These are phyloP conservation scores for Russula virescens DNA, from an alignment of 768 basidiomycete genomes.

Conservation along the genomic window DNA sequence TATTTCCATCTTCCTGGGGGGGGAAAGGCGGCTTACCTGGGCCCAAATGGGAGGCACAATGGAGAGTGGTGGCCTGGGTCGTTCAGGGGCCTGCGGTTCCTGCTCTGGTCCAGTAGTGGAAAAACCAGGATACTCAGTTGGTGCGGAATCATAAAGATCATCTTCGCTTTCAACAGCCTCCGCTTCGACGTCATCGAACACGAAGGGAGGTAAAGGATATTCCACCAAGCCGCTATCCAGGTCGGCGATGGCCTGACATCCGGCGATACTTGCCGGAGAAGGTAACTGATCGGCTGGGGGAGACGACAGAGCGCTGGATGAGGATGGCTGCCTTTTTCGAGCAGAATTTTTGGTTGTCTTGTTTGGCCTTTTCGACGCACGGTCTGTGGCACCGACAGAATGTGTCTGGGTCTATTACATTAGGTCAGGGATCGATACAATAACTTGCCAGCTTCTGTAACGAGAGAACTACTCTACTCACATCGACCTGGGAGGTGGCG, in stretches of 20 bases:
- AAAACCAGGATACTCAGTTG: background rate
- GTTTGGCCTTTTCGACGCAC: background rate
- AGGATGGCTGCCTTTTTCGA: background rate
- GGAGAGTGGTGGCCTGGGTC: slow-evolving; percentile 28
- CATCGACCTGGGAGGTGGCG: background rate
- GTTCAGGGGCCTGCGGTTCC: background rate
- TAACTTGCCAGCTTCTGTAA: background rate
- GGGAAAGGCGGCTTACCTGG: slow-evolving; percentile 30
- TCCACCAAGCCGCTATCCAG: background rate
- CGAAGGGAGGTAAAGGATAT: background rate
- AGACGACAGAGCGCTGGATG: background rate
- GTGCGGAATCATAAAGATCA: background rate
- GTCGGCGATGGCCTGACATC: background rate
- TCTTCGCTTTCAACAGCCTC: background rate
- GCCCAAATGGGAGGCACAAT: slow-evolving; percentile 41
- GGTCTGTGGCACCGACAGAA: background rate
- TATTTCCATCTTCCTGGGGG: slow-evolving; percentile 1
- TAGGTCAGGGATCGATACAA: background rate
- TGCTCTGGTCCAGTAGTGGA: background rate
- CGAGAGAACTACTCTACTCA: background rate
- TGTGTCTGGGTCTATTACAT: background rate
- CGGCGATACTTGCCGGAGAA: background rate
- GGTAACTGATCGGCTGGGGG: background rate
- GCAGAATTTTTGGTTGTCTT: background rate
- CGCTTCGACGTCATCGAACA: background rate